Conservation (phyloP, 768 basidiomycete genomes). For the Russula brevipes region DNA sequence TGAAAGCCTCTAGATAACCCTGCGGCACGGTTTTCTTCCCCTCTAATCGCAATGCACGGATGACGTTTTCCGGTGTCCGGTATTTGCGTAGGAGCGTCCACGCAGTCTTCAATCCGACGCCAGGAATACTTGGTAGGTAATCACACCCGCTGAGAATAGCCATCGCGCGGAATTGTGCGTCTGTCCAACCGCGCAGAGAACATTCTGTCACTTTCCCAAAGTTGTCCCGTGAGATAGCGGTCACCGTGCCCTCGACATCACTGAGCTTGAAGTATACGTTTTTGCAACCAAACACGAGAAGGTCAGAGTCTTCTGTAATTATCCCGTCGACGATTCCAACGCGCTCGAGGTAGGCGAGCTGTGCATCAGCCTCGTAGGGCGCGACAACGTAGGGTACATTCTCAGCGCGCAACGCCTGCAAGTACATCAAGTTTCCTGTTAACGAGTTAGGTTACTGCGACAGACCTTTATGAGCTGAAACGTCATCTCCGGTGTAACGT, state of each 20-base stretch:
- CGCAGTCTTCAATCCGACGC: conserved; percentile 92
- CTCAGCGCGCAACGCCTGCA: conserved; percentile 80
- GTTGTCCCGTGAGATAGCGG: conserved; percentile 59
- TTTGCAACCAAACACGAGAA: conserved; percentile 94
- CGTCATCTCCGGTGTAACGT: conserved; percentile 97
- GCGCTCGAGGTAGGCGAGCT: conserved; percentile 87
- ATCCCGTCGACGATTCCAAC: conserved; percentile 81
- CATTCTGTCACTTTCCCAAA: conserved; percentile 64
- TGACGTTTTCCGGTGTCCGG: conserved; percentile 79
- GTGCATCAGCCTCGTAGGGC: conserved; percentile 98
- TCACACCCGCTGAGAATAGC: conserved; percentile 91
- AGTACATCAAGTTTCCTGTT: not conserved
- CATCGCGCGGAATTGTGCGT: conserved; percentile 87
- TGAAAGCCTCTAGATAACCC: conserved; percentile 70
- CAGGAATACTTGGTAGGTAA: conserved; percentile 85
- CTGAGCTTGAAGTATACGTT: conserved; percentile 95
- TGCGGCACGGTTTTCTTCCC: conserved; percentile 79
- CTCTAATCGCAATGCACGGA: conserved; percentile 70
- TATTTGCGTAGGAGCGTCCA: conserved; percentile 74
- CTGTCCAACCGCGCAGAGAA: conserved; percentile 84
- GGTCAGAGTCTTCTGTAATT: conserved; percentile 96
- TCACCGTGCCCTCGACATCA: conserved; percentile 53
- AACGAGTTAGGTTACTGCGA: not conserved
- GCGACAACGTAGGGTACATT: conserved; percentile 83
- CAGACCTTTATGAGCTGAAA: conserved; percentile 92